Base-by-base conservation (phyloP, 169 alveolate species). In the Cryptosporidium baileyi region DNA sequence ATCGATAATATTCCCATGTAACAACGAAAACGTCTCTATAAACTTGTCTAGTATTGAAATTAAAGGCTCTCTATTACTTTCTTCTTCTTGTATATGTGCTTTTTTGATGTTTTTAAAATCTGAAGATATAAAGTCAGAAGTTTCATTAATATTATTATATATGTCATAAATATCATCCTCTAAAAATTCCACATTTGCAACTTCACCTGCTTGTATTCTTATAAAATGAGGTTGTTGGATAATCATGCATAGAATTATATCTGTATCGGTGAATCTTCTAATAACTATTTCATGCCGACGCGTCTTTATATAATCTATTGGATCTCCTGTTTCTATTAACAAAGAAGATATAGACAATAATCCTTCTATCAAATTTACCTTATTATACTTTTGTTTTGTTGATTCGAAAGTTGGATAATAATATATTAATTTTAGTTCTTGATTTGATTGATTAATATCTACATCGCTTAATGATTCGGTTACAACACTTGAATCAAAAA, bases 341-440 rank as follows among this genome's bases (percentile, higher is more conserved):
- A 74, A 34, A 3, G 61, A 38, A n/a, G 85, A 74, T 24, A 74
- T 74, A 15, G 85, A 74, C n/a, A 74, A 22, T 5, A 74, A 57
- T 15, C 85, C 85, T 17, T 74, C 85, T 17, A 74, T 17, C 0
- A 74, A n/a, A 24, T 60, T 36, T 67, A 74, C 41, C 26, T 74
- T 54, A 43, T 38, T 51, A n/a, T 43, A 34, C 54, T 36, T 51
- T 38, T 13, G 22, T 26, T 13, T 0, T 24, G 19, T 22, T 7
- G 65, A 24, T 24, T 52, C 38, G 22, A 3, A 49, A 32, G 74
- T 34, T 19, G 85, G 85, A 57, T 36, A 74, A 74, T 52, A 74
- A 7, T 74, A 74, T 52, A 74, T 47, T 54, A 74, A 54, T 57
- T 74, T 74, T n/a, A n/a, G n/a, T n/a, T n/a, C n/a, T n/a, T n/a